phyloP scores from a whole-genome alignment of 176 grass and related monocot genomes.

The Ensete glaucum region DNA sequence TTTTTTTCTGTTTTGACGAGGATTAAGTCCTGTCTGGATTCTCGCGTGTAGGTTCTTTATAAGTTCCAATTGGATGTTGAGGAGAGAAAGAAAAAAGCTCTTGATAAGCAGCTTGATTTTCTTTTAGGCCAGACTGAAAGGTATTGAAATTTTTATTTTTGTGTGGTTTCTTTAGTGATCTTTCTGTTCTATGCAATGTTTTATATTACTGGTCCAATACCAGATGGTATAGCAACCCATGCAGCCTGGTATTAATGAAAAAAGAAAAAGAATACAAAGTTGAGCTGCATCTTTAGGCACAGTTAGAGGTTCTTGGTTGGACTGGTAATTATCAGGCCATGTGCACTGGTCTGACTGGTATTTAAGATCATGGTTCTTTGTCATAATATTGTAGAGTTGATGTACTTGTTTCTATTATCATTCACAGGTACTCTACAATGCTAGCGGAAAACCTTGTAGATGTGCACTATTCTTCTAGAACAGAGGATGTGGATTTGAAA shows the following conservation, averaged over 20 bases:
- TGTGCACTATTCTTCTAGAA: constrained; percentile 36
- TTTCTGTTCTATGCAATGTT: neutral
- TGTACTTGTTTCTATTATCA: neutral
- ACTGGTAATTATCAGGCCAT: no score
- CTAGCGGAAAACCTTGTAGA: constrained; percentile 95
- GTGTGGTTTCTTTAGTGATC: neutral
- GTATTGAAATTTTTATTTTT: constrained; percentile 25
- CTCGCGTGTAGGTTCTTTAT: constrained; percentile 69
- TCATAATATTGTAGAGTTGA: neutral
- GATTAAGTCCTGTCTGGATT: constrained; percentile 17
- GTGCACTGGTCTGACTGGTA: no score
- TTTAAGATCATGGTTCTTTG: no score
- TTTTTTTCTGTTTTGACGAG: constrained; percentile 1
- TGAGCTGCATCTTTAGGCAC: no score
- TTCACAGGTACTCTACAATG: constrained; percentile 92
- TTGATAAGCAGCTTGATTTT: constrained; percentile 97
- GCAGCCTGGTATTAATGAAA: no score
- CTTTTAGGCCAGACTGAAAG: constrained; percentile 98
- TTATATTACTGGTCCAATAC: no score
- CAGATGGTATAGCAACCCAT: no score
- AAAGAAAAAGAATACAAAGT: no score
- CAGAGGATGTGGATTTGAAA: constrained; percentile 24
- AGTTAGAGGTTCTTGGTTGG: no score
- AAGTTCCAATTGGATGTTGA: constrained; percentile 89
- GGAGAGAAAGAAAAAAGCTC: constrained; percentile 86